A percentile compares a stretch with the other conserved stretches of the same genome.
phyloP scores from a whole-genome alignment of 2,329 filamentous ascomycete genomes.

The Ophiocordyceps robertsii region DNA sequence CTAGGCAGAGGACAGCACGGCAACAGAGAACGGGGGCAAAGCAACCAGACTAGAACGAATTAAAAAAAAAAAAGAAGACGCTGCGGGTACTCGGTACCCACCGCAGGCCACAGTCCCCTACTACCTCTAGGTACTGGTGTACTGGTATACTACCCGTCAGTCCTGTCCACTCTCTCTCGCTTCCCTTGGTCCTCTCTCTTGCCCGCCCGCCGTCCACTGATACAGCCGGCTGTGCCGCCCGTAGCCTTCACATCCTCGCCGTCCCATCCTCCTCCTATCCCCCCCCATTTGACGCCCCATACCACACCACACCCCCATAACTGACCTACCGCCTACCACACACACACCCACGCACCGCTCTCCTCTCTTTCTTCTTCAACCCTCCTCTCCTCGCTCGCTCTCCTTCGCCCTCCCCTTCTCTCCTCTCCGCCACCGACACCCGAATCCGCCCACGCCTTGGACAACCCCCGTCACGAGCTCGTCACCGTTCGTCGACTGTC shows the following conservation, averaged over 20 bases:
- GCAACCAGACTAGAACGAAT: constrained; percentile 7
- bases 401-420: constrained; percentile 6
- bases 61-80: constrained; percentile 1
- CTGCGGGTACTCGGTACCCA: background rate
- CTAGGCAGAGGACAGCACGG: constrained; percentile 1
- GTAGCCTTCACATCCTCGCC: constrained; percentile 13
- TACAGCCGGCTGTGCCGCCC: constrained; percentile 9
- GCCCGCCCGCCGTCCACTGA: constrained; percentile 1
- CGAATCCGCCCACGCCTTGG: constrained; percentile 22
- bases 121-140: no score
- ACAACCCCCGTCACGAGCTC: constrained; percentile 19
- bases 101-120: background rate
- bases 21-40: background rate
- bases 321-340: constrained; percentile 1
- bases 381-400: constrained; percentile 1
- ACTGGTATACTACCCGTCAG: no score
- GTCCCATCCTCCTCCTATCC: constrained; percentile 5
- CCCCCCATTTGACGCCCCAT: constrained; percentile 2
- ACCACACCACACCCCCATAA: constrained; percentile 2
- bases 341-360: background rate
- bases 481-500: constrained; percentile 10
- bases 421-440: constrained; percentile 15
- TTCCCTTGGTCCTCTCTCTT: background rate
- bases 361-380: constrained; percentile 1
- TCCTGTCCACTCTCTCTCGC: no score